A percentile compares a stretch with the other conserved stretches of the same genome.
Evolutionary conservation across 768 basidiomycete genomes (phyloP).

Genomic region (Clavaria fumosa): DNA sequence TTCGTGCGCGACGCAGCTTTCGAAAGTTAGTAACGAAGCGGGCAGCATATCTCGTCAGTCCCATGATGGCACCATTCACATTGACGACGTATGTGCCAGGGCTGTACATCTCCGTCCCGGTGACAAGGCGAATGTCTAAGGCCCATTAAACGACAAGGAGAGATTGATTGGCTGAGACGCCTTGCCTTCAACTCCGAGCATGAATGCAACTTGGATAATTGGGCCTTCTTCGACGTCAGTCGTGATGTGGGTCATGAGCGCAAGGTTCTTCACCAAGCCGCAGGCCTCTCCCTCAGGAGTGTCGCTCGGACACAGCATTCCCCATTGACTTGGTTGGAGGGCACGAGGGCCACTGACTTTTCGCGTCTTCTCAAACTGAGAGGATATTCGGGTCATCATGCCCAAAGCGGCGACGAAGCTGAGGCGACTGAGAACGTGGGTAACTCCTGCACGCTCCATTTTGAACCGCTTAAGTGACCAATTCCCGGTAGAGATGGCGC

Average conservation of each 20-base stretch:
- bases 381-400: slow-evolving; percentile 99
- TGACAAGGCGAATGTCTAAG: slow-evolving; percentile 76
- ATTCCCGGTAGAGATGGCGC: slow-evolving; percentile 96
- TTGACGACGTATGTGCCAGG: slow-evolving; percentile 87
- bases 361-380: slow-evolving; percentile 97
- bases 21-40: slow-evolving; percentile 87
- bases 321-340: slow-evolving; percentile 97
- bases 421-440: slow-evolving; percentile 88
- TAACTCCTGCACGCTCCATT: slow-evolving; percentile 98
- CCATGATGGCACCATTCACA: slow-evolving; percentile 92
- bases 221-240: slow-evolving; percentile 97
- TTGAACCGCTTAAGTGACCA: slow-evolving; percentile 99
- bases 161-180: slow-evolving; percentile 6
- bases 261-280: slow-evolving; percentile 95
- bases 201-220: slow-evolving; percentile 73
- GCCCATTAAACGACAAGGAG: slow-evolving; percentile 4
- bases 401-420: slow-evolving; percentile 96
- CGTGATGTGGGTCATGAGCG: slow-evolving; percentile 98
- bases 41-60: slow-evolving; percentile 71
- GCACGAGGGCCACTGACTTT: slow-evolving; percentile 97
- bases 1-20: slow-evolving; percentile 78
- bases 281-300: slow-evolving; percentile 99
- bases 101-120: slow-evolving; percentile 94
- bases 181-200: slow-evolving; percentile 94
- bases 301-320: slow-evolving; percentile 94